A percentile compares a stretch with the other conserved stretches of the same genome.
Evolutionary conservation across 768 basidiomycete species (phyloP).

Genomic region (Candolleomyces aberdarensis): DNA sequence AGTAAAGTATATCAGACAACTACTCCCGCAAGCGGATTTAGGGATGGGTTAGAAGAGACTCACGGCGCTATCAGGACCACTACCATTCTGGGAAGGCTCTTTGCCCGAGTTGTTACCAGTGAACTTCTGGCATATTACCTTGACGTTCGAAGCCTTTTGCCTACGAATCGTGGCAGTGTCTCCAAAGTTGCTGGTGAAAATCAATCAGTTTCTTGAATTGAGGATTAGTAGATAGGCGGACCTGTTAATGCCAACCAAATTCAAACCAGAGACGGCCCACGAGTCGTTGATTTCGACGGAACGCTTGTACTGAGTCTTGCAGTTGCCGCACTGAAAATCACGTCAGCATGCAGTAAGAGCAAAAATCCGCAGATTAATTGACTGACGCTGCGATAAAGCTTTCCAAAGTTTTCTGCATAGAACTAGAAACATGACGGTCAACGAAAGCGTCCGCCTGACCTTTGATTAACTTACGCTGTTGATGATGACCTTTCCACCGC

Average conservation of each 20-base stretch:
- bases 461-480: slow-evolving; percentile 27
- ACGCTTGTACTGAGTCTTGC: slow-evolving; percentile 27
- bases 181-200: slow-evolving; percentile 28
- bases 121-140: slow-evolving; percentile 30
- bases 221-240: slow-evolving; percentile 12
- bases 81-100: slow-evolving; percentile 26
- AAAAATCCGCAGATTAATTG: background rate
- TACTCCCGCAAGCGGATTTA: no score
- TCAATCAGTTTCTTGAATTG: background rate
- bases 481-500: slow-evolving; percentile 31
- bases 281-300: slow-evolving; percentile 29
- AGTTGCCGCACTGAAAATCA: slow-evolving; percentile 27
- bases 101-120: slow-evolving; percentile 28
- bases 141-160: slow-evolving; percentile 26
- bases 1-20: no score
- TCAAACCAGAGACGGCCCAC: slow-evolving; percentile 30
- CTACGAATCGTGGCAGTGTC: slow-evolving; percentile 32
- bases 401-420: slow-evolving; percentile 39
- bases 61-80: slow-evolving; percentile 31
- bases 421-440: slow-evolving; percentile 19
- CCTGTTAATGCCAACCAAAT: slow-evolving; percentile 31
- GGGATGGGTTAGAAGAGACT: background rate
- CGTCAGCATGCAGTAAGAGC: background rate
- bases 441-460: background rate
- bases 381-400: slow-evolving; percentile 29